Evolutionary conservation across 2,329 filamentous ascomycete species (phyloP).

Genomic region (Pseudopithomyces maydicus): DNA sequence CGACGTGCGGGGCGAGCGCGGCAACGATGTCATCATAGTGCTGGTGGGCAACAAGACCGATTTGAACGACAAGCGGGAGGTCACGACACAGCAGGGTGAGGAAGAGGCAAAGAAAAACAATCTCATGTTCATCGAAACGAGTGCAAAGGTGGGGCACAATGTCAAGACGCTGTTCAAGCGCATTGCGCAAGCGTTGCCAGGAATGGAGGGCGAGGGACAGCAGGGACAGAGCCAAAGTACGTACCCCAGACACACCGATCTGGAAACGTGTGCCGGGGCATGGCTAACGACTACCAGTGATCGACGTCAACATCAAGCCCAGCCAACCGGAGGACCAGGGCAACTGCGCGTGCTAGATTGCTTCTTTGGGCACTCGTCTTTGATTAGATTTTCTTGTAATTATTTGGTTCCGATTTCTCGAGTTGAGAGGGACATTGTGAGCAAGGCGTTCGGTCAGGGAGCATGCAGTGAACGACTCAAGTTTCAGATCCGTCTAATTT

Average conservation of each 20-base stretch:
- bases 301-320: slow-evolving; percentile 86
- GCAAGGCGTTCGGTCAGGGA: slow-evolving; percentile 45
- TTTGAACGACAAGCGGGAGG: slow-evolving; percentile 96
- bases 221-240: slow-evolving; percentile 80
- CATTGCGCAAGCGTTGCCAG: slow-evolving; percentile 96
- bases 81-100: slow-evolving; percentile 94
- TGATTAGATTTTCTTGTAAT: slow-evolving; percentile 41
- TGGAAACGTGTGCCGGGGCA: background rate
- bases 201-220: slow-evolving; percentile 91
- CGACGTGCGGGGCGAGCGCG: slow-evolving; percentile 92
- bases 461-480: slow-evolving; percentile 20
- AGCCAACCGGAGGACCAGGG: slow-evolving; percentile 67
- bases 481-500: slow-evolving; percentile 30
- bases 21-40: slow-evolving; percentile 98
- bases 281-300: slow-evolving; percentile 66
- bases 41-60: slow-evolving; percentile 99
- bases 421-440: slow-evolving; percentile 37
- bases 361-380: slow-evolving; percentile 14
- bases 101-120: slow-evolving; percentile 98
- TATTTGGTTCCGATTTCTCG: slow-evolving; percentile 34
- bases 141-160: slow-evolving; percentile 96
- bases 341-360: slow-evolving; percentile 42
- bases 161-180: slow-evolving; percentile 97
- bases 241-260: slow-evolving; percentile 41
- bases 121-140: slow-evolving; percentile 98